These are phyloP conservation scores for Russula vinacea DNA, from an alignment of 768 basidiomycete species.

Conservation along the genomic window DNA sequence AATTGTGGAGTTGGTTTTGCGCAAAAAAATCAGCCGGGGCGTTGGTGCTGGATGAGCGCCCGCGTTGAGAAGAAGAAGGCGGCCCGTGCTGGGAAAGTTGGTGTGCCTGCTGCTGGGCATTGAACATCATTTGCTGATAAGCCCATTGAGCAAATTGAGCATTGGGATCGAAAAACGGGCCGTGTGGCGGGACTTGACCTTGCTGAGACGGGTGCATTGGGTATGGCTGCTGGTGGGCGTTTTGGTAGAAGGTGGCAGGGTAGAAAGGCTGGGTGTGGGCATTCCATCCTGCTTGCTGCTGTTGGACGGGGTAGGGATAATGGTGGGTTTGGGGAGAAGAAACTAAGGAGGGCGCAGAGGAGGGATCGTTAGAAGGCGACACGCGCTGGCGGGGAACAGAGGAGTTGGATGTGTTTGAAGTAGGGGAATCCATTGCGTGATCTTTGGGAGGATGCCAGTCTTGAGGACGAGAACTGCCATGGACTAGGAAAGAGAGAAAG, in stretches of 20 bases:
- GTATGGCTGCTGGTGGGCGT: constrained; percentile 60
- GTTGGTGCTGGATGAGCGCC: constrained; percentile 40
- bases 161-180: constrained; percentile 72
- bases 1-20: constrained; percentile 51
- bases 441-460: constrained; percentile 73
- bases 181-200: constrained; percentile 46
- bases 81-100: constrained; percentile 27
- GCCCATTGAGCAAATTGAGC: constrained; percentile 83
- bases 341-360: constrained; percentile 36
- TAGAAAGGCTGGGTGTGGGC: constrained; percentile 71
- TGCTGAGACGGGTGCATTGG: constrained; percentile 41
- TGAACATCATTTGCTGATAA: constrained; percentile 89
- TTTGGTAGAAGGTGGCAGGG: constrained; percentile 68
- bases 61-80: constrained; percentile 43
- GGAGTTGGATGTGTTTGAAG: constrained; percentile 39
- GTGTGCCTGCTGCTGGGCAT: constrained; percentile 39
- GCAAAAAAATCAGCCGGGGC: constrained; percentile 54
- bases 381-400: constrained; percentile 53
- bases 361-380: constrained; percentile 56
- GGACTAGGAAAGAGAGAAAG: constrained; percentile 35
- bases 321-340: constrained; percentile 42
- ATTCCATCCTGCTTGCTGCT: constrained; percentile 70
- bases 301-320: constrained; percentile 69
- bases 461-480: constrained; percentile 78
- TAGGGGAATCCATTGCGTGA: constrained; percentile 55